Conservation (phyloP, 2,329 filamentous ascomycete genomes). For the Aspergillus niger region DNA sequence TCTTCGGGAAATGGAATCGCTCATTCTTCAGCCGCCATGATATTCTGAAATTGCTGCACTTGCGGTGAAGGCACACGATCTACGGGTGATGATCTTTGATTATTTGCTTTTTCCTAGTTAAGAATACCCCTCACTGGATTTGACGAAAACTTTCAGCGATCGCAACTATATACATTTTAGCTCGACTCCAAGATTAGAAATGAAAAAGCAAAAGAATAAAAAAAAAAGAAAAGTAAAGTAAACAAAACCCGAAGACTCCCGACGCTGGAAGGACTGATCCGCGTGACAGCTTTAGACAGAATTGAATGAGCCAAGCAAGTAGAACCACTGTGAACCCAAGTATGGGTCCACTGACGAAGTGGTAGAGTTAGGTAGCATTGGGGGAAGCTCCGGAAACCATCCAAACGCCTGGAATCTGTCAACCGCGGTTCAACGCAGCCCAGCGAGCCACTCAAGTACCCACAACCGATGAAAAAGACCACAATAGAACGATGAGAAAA, state of each 20-base stretch:
- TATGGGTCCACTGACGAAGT: background rate
- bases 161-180: no score
- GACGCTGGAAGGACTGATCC: no score
- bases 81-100: background rate
- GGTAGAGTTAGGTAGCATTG: background rate
- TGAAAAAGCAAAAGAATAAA: background rate
- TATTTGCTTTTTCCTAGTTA: background rate
- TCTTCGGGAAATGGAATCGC: slow-evolving; percentile 76
- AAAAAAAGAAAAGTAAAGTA: no score
- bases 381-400: background rate
- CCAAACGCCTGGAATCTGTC: background rate
- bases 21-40: slow-evolving; percentile 74
- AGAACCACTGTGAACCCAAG: background rate
- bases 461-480: no score
- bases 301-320: background rate
- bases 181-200: background rate
- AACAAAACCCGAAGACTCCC: no score
- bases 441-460: background rate
- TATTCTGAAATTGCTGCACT: slow-evolving; percentile 56
- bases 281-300: no score
- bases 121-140: background rate
- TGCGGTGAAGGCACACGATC: slow-evolving; percentile 24
- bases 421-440: background rate
- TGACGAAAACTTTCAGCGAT: background rate
- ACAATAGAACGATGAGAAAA: no score